phyloP scores from a whole-genome alignment of 2,329 filamentous ascomycete genomes.

The Fusarium heterosporum region DNA sequence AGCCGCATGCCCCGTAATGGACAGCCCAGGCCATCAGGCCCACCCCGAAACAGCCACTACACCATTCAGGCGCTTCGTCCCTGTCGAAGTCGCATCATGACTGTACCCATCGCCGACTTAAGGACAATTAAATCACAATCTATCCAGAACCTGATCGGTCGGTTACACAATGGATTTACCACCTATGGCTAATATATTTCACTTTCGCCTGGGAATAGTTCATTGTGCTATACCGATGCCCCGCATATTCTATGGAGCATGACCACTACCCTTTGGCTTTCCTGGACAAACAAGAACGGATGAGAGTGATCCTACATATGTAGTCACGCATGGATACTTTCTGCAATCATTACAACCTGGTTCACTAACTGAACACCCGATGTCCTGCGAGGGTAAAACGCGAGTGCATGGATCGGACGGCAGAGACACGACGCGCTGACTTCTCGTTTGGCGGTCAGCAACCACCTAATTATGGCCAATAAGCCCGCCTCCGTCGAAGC shows the following conservation, averaged over 20 bases:
- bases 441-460: conserved; percentile 30
- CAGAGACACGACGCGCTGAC: conserved; percentile 2
- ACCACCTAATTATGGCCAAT: conserved; percentile 25
- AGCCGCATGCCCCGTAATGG: conserved; percentile 40
- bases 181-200: background rate
- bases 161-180: background rate
- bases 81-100: background rate
- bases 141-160: background rate
- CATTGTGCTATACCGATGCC: background rate
- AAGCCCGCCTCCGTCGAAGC: conserved; percentile 17
- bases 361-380: background rate
- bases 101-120: conserved; percentile 8
- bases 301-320: background rate
- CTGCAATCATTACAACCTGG: background rate
- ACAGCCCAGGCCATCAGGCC: conserved; percentile 34
- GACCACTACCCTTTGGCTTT: conserved; percentile 1
- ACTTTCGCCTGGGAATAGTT: background rate
- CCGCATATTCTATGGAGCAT: background rate
- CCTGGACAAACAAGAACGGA: background rate
- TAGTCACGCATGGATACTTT: background rate
- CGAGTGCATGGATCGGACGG: conserved; percentile 1
- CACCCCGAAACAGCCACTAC: conserved; percentile 20
- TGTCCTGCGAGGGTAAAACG: background rate
- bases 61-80: conserved; percentile 12
- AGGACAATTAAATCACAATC: conserved; percentile 16